phyloP scores from a whole-genome alignment of 139 green algal genomes.

The Coelastrella sp. region DNA sequence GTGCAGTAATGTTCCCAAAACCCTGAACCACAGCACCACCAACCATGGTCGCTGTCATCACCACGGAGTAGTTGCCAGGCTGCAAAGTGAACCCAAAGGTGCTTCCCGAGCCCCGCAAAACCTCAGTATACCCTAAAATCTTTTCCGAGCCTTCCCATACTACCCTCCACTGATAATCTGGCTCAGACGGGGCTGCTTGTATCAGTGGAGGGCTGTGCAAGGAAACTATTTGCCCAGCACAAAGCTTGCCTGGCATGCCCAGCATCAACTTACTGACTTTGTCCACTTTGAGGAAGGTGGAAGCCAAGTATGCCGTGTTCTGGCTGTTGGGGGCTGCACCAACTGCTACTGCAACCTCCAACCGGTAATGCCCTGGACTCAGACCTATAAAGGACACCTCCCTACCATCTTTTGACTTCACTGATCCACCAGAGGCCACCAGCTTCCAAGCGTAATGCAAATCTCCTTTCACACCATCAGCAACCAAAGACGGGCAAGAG shows the following conservation, averaged over 20 bases:
- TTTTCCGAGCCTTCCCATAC: neutral
- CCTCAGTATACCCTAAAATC: neutral
- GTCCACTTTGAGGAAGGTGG: neutral
- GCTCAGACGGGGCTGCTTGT: neutral
- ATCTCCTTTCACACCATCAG: neutral
- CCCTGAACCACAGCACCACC: neutral
- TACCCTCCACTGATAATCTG: constrained; percentile 11
- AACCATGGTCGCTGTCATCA: neutral
- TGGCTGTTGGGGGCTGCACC: neutral
- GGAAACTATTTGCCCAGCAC: constrained; percentile 13
- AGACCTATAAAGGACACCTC: neutral
- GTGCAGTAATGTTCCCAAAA: constrained; percentile 2
- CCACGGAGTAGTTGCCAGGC: constrained; percentile 25
- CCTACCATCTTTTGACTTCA: neutral
- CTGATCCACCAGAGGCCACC: neutral
- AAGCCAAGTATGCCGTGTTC: constrained; percentile 23
- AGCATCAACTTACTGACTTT: constrained; percentile 13
- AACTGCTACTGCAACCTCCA: neutral
- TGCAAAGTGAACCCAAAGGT: constrained; percentile 33
- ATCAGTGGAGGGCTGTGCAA: constrained; percentile 18
- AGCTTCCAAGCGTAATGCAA: constrained; percentile 28
- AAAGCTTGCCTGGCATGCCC: neutral
- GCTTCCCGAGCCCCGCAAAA: neutral
- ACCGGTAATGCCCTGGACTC: neutral
- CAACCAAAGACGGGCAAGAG: constrained; percentile 4